These are phyloP conservation scores for Magnusiomyces ingens DNA, from an alignment of 1,139 yeast genomes.

Conservation along the genomic window DNA sequence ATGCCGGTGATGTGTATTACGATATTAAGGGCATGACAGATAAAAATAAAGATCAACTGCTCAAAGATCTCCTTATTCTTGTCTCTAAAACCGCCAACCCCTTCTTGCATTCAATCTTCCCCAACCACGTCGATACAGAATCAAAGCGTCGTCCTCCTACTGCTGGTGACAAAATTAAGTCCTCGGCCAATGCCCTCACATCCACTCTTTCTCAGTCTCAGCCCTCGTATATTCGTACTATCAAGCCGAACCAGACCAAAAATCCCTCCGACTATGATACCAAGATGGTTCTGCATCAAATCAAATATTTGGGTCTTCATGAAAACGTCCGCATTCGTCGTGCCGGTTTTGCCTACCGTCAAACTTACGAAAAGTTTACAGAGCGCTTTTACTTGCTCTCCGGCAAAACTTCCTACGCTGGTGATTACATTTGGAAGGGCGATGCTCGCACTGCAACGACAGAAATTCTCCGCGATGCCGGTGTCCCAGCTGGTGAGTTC, in stretches of 20 bases:
- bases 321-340: constrained; percentile 96
- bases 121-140: constrained; percentile 65
- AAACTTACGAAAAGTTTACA: constrained; percentile 94
- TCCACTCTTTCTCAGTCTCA: constrained; percentile 83
- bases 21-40: constrained; percentile 91
- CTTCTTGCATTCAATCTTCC: constrained; percentile 66
- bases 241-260: constrained; percentile 92
- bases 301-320: constrained; percentile 90
- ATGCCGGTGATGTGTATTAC: constrained; percentile 97
- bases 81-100: constrained; percentile 63
- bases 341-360: constrained; percentile 98
- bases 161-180: constrained; percentile 93
- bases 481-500: constrained; percentile 72
- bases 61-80: constrained; percentile 78
- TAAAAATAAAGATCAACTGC: constrained; percentile 91
- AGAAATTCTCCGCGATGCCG: constrained; percentile 71
- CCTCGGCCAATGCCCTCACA: constrained; percentile 84
- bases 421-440: constrained; percentile 94
- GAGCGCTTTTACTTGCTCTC: constrained; percentile 89
- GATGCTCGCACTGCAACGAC: constrained; percentile 75
- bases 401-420: constrained; percentile 90
- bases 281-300: constrained; percentile 87
- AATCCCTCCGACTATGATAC: constrained; percentile 87
- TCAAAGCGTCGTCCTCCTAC: constrained; percentile 75
- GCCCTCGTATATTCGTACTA: constrained; percentile 96